Percentiles rank a stretch among this genome's conserved stretches.
These are phyloP conservation scores for Agrostemma githago DNA, from an alignment of 148 eudicot genomes.

Conservation along the genomic window DNA sequence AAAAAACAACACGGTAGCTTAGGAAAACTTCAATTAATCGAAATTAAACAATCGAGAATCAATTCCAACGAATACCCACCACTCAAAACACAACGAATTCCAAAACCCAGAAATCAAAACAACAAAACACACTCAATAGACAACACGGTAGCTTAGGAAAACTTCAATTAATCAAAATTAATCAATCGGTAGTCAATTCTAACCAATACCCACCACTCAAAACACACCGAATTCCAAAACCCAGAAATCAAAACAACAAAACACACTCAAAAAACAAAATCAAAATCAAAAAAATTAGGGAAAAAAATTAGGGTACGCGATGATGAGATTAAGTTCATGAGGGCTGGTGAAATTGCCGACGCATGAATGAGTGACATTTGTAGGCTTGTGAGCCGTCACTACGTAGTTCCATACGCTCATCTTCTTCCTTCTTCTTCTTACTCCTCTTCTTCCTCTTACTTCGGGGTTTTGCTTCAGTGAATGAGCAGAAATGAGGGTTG, in stretches of 20 bases:
- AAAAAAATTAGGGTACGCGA: conserved; percentile 47
- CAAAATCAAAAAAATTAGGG: not conserved
- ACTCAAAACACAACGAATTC: too few relatives aligned
- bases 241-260: not conserved
- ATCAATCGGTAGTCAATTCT: not conserved
- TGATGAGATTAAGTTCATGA: conserved; percentile 82
- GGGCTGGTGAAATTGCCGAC: conserved; percentile 94
- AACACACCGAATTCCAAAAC: not conserved
- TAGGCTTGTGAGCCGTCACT: conserved; percentile 96
- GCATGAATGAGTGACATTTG: conserved; percentile 91
- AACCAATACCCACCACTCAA: conserved; percentile 1
- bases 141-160: not conserved
- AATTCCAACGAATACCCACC: too few relatives aligned
- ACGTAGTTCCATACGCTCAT: conserved; percentile 93
- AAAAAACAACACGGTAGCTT: not conserved
- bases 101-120: too few relatives aligned
- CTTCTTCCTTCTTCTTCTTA: conserved; percentile 8
- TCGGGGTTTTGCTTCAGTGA: too few relatives aligned
- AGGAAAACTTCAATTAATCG: too few relatives aligned
- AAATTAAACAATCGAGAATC: too few relatives aligned
- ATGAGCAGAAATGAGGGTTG: too few relatives aligned
- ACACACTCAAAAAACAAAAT: not conserved
- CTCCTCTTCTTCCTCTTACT: not conserved
- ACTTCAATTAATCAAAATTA: not conserved
- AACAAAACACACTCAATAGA: too few relatives aligned